A percentile compares a stretch with the other conserved stretches of the same genome.
phyloP scores from a whole-genome alignment of 208 protist genomes.

The Acanthamoeba pearcei region DNA sequence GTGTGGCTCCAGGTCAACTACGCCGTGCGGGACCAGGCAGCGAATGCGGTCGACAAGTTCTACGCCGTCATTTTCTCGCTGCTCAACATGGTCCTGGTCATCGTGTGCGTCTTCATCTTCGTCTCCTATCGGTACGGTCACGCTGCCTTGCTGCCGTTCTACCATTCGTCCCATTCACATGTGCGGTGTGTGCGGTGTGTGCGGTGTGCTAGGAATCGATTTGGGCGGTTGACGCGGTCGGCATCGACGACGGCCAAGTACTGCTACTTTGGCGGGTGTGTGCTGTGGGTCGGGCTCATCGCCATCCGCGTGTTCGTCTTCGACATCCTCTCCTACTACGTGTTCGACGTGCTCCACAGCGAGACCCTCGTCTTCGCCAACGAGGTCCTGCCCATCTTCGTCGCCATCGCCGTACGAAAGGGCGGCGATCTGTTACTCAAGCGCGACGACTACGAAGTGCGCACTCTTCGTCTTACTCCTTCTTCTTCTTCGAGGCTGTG shows the following conservation, averaged over 20 bases:
- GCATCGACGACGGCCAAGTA: slow-evolving; percentile 27
- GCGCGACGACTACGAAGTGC: slow-evolving; percentile 63
- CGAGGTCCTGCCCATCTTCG: slow-evolving; percentile 61
- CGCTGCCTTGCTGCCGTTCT: background rate
- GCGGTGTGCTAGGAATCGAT: slow-evolving; percentile 1
- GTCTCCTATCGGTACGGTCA: slow-evolving; percentile 49
- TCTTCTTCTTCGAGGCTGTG: background rate
- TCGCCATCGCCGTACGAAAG: slow-evolving; percentile 58
- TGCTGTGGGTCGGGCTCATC: slow-evolving; percentile 50
- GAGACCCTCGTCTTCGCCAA: slow-evolving; percentile 38
- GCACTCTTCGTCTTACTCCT: background rate
- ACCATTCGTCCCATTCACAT: background rate
- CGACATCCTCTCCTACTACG: slow-evolving; percentile 54
- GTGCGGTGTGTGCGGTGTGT: background rate
- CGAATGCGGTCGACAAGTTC: slow-evolving; percentile 13
- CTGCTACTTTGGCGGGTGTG: slow-evolving; percentile 10
- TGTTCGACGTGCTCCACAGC: slow-evolving; percentile 62
- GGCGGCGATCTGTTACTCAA: slow-evolving; percentile 60
- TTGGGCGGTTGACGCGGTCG: slow-evolving; percentile 6
- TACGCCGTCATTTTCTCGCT: slow-evolving; percentile 69
- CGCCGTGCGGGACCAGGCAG: background rate
- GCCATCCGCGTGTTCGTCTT: slow-evolving; percentile 58
- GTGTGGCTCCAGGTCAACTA: slow-evolving; percentile 68
- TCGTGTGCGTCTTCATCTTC: slow-evolving; percentile 71
- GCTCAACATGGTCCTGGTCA: slow-evolving; percentile 58